Evolutionary conservation across 148 eudicot species (phyloP), one percentile per base, ranked within the genome.

Genomic region (Oxyria digyna): DNA sequence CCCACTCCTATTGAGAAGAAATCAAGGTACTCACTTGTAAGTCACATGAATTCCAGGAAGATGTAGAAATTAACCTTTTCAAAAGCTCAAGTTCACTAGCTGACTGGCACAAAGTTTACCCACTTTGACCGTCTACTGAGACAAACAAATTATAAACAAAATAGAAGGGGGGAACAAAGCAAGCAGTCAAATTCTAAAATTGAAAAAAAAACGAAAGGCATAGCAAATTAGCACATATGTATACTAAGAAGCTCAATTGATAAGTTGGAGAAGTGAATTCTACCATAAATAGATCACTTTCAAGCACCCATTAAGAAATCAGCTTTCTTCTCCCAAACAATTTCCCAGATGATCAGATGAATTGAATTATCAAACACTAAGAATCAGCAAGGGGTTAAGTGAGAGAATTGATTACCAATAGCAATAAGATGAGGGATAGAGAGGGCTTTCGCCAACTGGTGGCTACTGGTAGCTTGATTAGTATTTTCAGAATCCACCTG

Each of bases 371-470:
- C 23, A 18, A 37, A n/a, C 20, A 35, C 23, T 0, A 10, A 65
- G 1, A 65, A 67, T 38, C 13, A 67, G 3, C 27, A 8, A 21
- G 7, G 37, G n/a, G 9, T 6, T 8, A 11, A 65, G 38, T 31
- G 32, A 71, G 20, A 62, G 32, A 42, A 33, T 27, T 40, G 4
- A 43, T 70, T 85, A 93, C 98, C 98, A 42, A 93, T 86, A 67
- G 95, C 91, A 77, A 93, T 82, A 18, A 93, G 88, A 70, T 93
- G 96, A 83, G 83, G 62, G 68, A 87, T 67, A 66, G 91, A 80
- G 59, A 93, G 78, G 38, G 80, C 85, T 76, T 89, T 93, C 21
- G 91, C 96, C 74, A 93, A 87, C 68, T 85, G 84, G 75, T 75
- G 87, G 68, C 76, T 73, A 71, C 77, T 81, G n/a, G 45, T 20